Base-by-base conservation (phyloP, 2,329 filamentous ascomycete species). In the Pestalotiopsis sp. region DNA sequence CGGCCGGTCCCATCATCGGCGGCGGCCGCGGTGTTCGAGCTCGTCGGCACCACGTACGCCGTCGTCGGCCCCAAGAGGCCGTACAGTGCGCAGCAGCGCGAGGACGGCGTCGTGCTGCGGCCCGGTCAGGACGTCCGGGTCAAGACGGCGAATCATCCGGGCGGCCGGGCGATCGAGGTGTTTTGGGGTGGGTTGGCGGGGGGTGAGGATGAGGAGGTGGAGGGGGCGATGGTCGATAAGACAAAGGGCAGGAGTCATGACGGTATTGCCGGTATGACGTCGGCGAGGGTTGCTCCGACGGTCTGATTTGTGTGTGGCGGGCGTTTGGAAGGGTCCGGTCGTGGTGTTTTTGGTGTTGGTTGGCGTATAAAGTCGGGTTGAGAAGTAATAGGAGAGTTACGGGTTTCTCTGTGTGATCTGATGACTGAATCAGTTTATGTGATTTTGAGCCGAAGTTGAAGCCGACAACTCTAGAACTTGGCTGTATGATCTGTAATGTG, bases 41-140 rank as follows among this genome's bases (percentile, higher is more conserved):
- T 59, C 56, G 20, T 59, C 56, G 56, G 56, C 56, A 59, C 56
- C 56, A 59, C 56, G 20, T 59, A 59, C 56, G 56, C 20, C 56
- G n/a, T 59, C n/a, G n/a, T 59, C 1, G 56, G 56, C 56, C n/a
- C 56, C 56, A 59, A 25, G 56, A 13, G 27, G 56, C 56, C 56
- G 13, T 59, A 59, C 17, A 23, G n/a, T n/a, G 56, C n/a, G 4
- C 27, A 23, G 56, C 56, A 59, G n/a, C 7, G 27, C 9, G 56
- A 59, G 56, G 27, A 31, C 56, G 56, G 20, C 56, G 20, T 31
- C 14, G 27, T 23, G 20, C 7, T 59, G 13, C 17, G 20, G 3
- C 27, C 12, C 14, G 20, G 20, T 1, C 56, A 31, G 20, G 56
- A 59, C 3, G 56, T 59, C 9, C 5, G 12, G 11, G 56, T 59